Base-by-base conservation (phyloP, 805 yeast species). In the Yarrowia alimentaria region DNA sequence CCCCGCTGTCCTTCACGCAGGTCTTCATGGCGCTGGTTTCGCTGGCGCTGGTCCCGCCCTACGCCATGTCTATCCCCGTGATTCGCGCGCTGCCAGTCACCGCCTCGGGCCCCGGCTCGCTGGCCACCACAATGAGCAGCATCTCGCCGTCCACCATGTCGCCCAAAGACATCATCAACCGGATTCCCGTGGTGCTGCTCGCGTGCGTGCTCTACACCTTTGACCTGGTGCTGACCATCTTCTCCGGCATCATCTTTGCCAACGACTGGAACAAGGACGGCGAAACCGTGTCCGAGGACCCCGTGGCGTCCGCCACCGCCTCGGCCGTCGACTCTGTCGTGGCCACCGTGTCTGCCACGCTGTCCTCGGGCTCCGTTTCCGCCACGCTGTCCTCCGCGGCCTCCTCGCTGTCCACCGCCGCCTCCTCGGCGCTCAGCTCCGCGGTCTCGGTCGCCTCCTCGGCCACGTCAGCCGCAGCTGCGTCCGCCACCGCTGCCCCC, bases 61-160 rank as follows among this genome's bases (percentile, higher is more conserved):
- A 43, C 22, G 50, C 50, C 22, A 12, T 43, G 16, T 30, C 37
- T 17, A 29, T 43, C 12, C 50, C 50, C 6, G 50, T 43, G 50
- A 43, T 43, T n/a, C 37, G 50, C 2, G 50, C 50, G 10, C 22
- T 43, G 1, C 50, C 50, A 1, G 37, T 43, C 13, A 43, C 37
- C 6, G 35, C 30, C 10, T 31, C 37, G 2, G 35, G 37, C 2
- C 37, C 50, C 3, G 50, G 50, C 3, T 21, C 50, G 4, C 22
- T 43, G 29, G 50, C 50, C 6, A 14, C 50, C n/a, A 43, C 50
- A 8, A 43, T 43, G 50, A 30, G 30, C 9, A 21, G 37, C 21
- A 43, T 43, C 16, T 43, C 50, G 26, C 50, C 50, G 6, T 43
- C 50, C 13, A 22, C 50, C 11, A 43, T 43, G 50, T 43, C 50